Base-by-base conservation (phyloP, 768 basidiomycete species). In the Lactarius tabidus region DNA sequence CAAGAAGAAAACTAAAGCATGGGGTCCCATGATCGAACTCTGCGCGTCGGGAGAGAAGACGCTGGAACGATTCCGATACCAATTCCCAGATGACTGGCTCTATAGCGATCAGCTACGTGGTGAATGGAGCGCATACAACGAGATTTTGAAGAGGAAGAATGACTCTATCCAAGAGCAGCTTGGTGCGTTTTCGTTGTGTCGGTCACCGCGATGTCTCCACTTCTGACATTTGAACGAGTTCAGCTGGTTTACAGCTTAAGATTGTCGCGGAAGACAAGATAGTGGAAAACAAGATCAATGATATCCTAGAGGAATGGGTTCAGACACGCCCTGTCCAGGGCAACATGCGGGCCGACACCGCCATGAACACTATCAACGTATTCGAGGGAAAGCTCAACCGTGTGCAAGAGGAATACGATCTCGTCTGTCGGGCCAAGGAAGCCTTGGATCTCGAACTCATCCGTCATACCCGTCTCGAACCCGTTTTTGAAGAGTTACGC, bases 221-320 rank as follows among this genome's bases (percentile, higher is more conserved):
- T 62, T 35, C 41, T 53, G n/a, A 60, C 17, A n/a, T 54, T 14
- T 23, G 58, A 52, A 53, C 41, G 4, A 38, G 4, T 45, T 45
- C 66, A 96, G 95, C 93, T 68, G 97, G 96, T 1, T 81, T 99
- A n/a, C 97, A 98, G 76, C 81, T 98, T 67, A 99, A 98, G 83
- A 96, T 99, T 75, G 92, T 96, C n/a, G 95, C 97, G 1, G 95
- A 99, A 76, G 97, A 98, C 81, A 96, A 96, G 80, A 94, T 98
- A 61, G 87, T 98, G 1, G 93, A 96, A 79, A 92, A 93, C 77
- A 95, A 93, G 79, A 95, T 98, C 72, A 88, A 84, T 71, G 95
- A 97, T 71, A 84, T 94, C 64, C 81, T 97, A 18, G 77, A 81
- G 62, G 97, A 98, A 75, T 98, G 97, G 97, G 95, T 98, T 74